Evolutionary conservation across 306 rosid species (phyloP).

Genomic region (Sphenostylis stenocarpa): DNA sequence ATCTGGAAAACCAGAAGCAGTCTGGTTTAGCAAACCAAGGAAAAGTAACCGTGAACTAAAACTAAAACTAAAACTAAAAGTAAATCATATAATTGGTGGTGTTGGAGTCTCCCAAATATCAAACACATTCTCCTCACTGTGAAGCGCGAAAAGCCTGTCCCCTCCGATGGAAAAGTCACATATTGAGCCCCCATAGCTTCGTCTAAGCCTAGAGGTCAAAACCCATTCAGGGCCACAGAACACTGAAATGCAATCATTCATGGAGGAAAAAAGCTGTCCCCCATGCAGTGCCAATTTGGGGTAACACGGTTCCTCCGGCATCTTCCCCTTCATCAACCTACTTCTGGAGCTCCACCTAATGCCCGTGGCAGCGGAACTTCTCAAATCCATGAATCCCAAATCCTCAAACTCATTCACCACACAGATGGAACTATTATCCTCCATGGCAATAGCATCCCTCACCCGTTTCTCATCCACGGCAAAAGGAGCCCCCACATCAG

Average conservation of each 20-base stretch:
- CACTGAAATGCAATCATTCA: conserved; percentile 90
- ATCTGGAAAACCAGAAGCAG: conserved; percentile 28
- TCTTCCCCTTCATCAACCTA: conserved; percentile 76
- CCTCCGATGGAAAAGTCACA: conserved; percentile 96
- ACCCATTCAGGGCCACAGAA: conserved; percentile 94
- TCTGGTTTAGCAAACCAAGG: conserved; percentile 28
- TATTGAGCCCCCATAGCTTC: conserved; percentile 84
- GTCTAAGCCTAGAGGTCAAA: conserved; percentile 77
- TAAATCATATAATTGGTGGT: conserved; percentile 56
- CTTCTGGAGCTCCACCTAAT: conserved; percentile 94
- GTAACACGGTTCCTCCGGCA: conserved; percentile 93
- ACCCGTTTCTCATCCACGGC: conserved; percentile 76
- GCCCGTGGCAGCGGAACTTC: conserved; percentile 60
- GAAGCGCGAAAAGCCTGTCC: conserved; percentile 89
- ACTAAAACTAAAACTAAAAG: neutral
- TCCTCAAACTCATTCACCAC: conserved; percentile 95
- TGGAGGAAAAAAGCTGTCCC: conserved; percentile 92
- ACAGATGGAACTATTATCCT: conserved; percentile 71
- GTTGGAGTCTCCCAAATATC: conserved; percentile 97
- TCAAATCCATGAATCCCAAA: conserved; percentile 86
- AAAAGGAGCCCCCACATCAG: conserved; percentile 67
- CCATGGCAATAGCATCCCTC: conserved; percentile 92
- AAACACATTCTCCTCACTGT: conserved; percentile 90
- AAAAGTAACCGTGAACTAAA: conserved; percentile 24
- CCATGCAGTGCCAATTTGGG: conserved; percentile 84